phyloP scores from a whole-genome alignment of 2,329 filamentous ascomycete species.

The Penicillium sp. region DNA sequence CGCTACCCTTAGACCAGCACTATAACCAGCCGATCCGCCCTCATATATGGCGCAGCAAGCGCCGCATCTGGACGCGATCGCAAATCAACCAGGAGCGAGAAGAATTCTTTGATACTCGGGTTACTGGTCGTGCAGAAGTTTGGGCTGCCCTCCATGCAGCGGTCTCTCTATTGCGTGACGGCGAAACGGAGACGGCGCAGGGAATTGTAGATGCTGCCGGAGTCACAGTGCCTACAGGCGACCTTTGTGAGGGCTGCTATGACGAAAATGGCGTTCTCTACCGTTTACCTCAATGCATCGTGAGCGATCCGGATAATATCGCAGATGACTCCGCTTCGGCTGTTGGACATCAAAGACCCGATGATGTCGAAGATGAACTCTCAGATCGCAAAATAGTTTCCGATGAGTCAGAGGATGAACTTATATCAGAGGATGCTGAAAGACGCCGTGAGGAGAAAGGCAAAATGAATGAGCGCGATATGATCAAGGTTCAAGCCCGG shows the following conservation, averaged over 20 bases:
- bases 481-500: constrained; percentile 57
- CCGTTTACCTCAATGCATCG: constrained; percentile 62
- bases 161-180: constrained; percentile 63
- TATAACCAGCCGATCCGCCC: constrained; percentile 66
- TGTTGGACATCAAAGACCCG: constrained; percentile 21
- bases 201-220: constrained; percentile 74
- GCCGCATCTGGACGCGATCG: constrained; percentile 64
- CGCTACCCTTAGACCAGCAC: constrained; percentile 50
- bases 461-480: constrained; percentile 55
- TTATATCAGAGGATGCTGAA: constrained; percentile 35
- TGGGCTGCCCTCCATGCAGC: constrained; percentile 73
- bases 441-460: constrained; percentile 55
- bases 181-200: constrained; percentile 67
- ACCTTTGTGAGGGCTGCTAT: constrained; percentile 68
- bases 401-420: constrained; percentile 38
- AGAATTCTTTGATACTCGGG: constrained; percentile 88
- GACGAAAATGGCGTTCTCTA: constrained; percentile 69
- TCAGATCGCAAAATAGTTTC: constrained; percentile 33
- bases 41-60: constrained; percentile 62
- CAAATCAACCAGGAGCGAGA: constrained; percentile 66
- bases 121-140: constrained; percentile 70
- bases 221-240: constrained; percentile 68
- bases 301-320: constrained; percentile 63
- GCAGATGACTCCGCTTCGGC: constrained; percentile 21
- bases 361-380: constrained; percentile 24